These are phyloP conservation scores for Trametes polyzona DNA, from an alignment of 1,284 basidiomycete species.

Conservation along the genomic window DNA sequence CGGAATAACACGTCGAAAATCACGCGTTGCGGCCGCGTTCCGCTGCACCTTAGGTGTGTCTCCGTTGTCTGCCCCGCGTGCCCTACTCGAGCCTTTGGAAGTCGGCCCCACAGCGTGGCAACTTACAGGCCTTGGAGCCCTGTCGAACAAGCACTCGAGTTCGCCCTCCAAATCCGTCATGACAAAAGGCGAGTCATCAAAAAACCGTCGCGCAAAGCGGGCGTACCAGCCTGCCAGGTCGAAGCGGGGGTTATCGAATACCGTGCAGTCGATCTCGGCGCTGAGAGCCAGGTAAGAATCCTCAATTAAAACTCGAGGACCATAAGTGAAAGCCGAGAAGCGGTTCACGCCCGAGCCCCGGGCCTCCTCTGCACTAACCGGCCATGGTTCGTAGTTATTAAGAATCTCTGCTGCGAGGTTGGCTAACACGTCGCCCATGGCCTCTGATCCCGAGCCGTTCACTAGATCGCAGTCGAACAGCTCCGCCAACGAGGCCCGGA, in stretches of 20 bases:
- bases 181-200: slow-evolving; percentile 23
- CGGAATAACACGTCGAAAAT: slow-evolving; percentile 29
- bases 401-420: background rate
- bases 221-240: background rate
- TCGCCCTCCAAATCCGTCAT: slow-evolving; percentile 27
- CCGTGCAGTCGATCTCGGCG: background rate
- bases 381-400: background rate
- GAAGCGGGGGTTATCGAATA: background rate
- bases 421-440: background rate
- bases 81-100: no score
- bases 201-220: background rate
- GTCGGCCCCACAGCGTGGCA: background rate
- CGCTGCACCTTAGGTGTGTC: slow-evolving; percentile 3
- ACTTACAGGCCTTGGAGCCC: background rate
- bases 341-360: background rate
- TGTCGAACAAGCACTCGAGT: background rate
- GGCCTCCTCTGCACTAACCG: background rate
- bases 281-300: background rate
- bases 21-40: slow-evolving; percentile 14
- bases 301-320: background rate
- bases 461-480: background rate
- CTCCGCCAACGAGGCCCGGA: background rate
- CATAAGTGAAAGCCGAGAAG: background rate
- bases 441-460: background rate
- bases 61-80: slow-evolving; percentile 33